A percentile compares a stretch with the other conserved stretches of the same genome.
phyloP scores from a whole-genome alignment of 345 rosid species.

The Stellera chamaejasme region DNA sequence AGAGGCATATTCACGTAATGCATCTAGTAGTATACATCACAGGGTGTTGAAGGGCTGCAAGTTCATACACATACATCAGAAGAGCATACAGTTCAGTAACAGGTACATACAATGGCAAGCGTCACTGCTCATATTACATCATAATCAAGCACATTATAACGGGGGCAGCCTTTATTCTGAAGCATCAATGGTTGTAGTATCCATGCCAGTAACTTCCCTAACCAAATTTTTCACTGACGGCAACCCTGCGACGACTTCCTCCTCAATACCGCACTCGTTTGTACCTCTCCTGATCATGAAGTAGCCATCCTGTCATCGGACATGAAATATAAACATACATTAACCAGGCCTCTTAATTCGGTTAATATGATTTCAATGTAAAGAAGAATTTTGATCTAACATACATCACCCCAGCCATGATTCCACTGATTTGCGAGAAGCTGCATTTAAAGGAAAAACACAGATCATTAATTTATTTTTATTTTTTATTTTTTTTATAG shows the following conservation, averaged over 20 bases:
- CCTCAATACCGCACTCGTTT: conserved; percentile 89
- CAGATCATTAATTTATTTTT: background rate
- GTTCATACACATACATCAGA: too few species aligned
- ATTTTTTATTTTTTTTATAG: background rate
- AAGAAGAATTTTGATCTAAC: conserved; percentile 19
- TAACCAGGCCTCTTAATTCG: background rate
- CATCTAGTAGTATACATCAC: too few species aligned
- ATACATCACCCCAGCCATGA: conserved; percentile 88
- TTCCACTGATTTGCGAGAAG: conserved; percentile 96
- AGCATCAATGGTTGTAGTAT: conserved; percentile 28
- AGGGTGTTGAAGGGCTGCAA: too few species aligned
- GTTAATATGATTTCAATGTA: background rate
- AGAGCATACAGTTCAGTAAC: too few species aligned
- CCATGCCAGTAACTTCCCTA: conserved; percentile 25
- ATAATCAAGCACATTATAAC: too few species aligned
- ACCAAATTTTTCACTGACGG: conserved; percentile 75
- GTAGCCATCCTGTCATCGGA: conserved; percentile 64
- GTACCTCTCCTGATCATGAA: conserved; percentile 87
- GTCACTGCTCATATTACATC: too few species aligned
- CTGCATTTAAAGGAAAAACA: conserved; percentile 29
- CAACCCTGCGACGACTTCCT: conserved; percentile 63
- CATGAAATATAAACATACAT: background rate
- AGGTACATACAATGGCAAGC: too few species aligned
- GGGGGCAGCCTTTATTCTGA: conserved; percentile 8
- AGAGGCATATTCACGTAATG: too few species aligned